A percentile compares a stretch with the other conserved stretches of the same genome.
Evolutionary conservation across 768 basidiomycete genomes (phyloP).

Genomic region (Suillus placidus): DNA sequence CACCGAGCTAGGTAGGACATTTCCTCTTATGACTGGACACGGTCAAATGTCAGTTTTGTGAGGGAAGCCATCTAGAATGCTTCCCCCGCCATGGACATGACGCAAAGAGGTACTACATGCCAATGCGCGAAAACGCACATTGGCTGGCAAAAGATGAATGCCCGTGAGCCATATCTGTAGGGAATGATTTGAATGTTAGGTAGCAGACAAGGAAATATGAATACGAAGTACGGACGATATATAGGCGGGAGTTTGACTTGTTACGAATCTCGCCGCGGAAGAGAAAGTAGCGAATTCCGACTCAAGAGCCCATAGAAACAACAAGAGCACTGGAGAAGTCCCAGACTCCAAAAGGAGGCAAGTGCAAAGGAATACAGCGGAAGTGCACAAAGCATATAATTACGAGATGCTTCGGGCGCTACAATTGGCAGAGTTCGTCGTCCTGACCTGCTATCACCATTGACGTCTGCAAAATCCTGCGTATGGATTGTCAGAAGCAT

Average conservation of each 20-base stretch:
- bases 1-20: too few species aligned
- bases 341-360: slow-evolving; percentile 18
- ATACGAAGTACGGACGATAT: slow-evolving; percentile 14
- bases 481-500: slow-evolving; percentile 41
- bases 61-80: neutral
- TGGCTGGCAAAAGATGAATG: neutral
- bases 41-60: neutral
- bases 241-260: slow-evolving; percentile 15
- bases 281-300: slow-evolving; percentile 20
- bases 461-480: slow-evolving; percentile 37
- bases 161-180: neutral
- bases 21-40: too few species aligned
- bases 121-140: neutral
- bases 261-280: slow-evolving; percentile 17
- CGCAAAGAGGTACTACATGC: neutral
- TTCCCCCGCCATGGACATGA: neutral
- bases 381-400: slow-evolving; percentile 17
- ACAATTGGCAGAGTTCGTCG: slow-evolving; percentile 35
- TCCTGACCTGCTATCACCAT: slow-evolving; percentile 33
- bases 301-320: slow-evolving; percentile 16
- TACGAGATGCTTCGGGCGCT: slow-evolving; percentile 19
- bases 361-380: slow-evolving; percentile 16
- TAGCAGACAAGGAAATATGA: neutral
- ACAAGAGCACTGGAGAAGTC: slow-evolving; percentile 12
- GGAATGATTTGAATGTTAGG: neutral